These are phyloP conservation scores for Gastrolobium bilobum DNA, from an alignment of 306 rosid genomes.

Conservation along the genomic window DNA sequence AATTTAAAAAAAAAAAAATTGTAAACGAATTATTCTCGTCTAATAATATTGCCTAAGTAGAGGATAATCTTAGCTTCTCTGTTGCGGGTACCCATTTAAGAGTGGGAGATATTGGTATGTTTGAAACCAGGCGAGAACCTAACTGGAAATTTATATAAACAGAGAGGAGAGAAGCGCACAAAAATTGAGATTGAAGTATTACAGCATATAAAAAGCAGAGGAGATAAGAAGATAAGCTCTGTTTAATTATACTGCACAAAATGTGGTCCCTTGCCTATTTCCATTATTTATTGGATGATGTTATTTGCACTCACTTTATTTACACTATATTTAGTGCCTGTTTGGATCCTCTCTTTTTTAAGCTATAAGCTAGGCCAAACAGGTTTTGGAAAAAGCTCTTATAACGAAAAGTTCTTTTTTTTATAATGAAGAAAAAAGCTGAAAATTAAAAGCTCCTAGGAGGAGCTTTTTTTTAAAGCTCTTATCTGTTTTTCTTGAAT, in stretches of 20 bases:
- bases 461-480: too few species aligned
- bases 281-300: neutral
- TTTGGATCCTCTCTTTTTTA: too few species aligned
- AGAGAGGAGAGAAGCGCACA: slow-evolving; percentile 12
- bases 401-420: too few species aligned
- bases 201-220: slow-evolving; percentile 37
- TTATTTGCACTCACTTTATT: neutral
- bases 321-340: too few species aligned
- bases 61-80: slow-evolving; percentile 14
- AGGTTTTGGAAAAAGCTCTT: too few species aligned
- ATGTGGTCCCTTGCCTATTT: slow-evolving; percentile 55
- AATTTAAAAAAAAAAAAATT: too few species aligned
- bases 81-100: slow-evolving; percentile 48
- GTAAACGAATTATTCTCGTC: too few species aligned
- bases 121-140: neutral
- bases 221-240: slow-evolving; percentile 49
- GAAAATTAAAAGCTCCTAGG: too few species aligned
- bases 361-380: too few species aligned
- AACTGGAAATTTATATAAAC: neutral
- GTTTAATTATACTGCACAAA: slow-evolving; percentile 35
- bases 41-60: slow-evolving; percentile 6
- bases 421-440: too few species aligned
- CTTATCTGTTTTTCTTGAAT: too few species aligned
- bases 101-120: slow-evolving; percentile 35
- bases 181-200: neutral